phyloP scores from a whole-genome alignment of 1,284 basidiomycete species.

The Rhodotorula sp. region DNA sequence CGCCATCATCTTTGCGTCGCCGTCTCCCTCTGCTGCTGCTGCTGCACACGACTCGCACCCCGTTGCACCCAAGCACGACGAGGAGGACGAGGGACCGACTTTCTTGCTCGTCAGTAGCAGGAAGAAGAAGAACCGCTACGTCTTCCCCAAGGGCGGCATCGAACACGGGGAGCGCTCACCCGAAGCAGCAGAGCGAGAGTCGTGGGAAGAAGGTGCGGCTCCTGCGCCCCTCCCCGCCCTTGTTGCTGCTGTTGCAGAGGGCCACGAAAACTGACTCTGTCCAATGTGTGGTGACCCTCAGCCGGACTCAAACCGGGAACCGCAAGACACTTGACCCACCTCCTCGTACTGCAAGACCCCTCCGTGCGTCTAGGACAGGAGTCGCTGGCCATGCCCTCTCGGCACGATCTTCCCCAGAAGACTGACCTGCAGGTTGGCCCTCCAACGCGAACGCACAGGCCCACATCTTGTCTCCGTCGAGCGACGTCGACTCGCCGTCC shows the following conservation, averaged over 20 bases:
- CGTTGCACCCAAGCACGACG: background rate
- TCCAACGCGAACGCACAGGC: conserved; percentile 13
- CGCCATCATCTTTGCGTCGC: conserved; percentile 13
- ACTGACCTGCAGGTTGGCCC: too few species aligned
- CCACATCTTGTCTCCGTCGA: conserved; percentile 32
- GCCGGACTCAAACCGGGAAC: conserved; percentile 15
- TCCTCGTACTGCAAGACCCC: conserved; percentile 25
- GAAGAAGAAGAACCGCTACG: conserved; percentile 31
- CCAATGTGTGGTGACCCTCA: background rate
- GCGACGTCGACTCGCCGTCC: conserved; percentile 2
- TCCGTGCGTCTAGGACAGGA: background rate
- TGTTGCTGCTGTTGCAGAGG: background rate
- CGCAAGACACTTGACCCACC: conserved; percentile 28
- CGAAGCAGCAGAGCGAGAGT: conserved; percentile 29
- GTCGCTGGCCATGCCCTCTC: too few species aligned
- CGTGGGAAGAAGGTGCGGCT: conserved; percentile 39
- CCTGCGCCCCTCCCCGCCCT: too few species aligned
- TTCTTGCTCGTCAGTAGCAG: conserved; percentile 29
- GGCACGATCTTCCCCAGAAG: too few species aligned
- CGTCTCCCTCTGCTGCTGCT: background rate
- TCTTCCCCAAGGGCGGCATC: conserved; percentile 40
- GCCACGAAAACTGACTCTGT: background rate
- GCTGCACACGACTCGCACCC: background rate
- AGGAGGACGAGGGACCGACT: background rate
- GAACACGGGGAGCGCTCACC: conserved; percentile 20